phyloP scores from a whole-genome alignment of 2,329 filamentous ascomycete species.

The Lecanoromycetidae sp. region DNA sequence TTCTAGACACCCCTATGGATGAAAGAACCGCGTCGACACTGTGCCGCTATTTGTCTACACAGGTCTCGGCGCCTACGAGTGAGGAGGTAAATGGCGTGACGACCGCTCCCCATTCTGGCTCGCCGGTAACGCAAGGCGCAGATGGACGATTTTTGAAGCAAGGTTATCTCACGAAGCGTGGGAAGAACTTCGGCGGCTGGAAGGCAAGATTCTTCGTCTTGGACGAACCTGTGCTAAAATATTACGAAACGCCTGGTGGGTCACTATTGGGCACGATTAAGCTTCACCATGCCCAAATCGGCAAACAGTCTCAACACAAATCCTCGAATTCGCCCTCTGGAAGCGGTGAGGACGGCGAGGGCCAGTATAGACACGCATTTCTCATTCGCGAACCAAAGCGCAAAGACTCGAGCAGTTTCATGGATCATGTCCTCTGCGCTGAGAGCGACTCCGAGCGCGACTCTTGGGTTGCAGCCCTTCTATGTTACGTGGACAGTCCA shows the following conservation, averaged over 20 bases:
- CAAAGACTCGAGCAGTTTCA: conserved; percentile 77
- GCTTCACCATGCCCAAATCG: conserved; percentile 79
- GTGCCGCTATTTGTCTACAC: conserved; percentile 70
- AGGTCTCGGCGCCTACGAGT: conserved; percentile 44
- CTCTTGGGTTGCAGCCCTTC: conserved; percentile 78
- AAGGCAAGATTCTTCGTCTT: conserved; percentile 69
- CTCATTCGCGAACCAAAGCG: conserved; percentile 90
- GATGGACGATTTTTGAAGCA: conserved; percentile 61
- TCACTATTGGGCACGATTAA: conserved; percentile 89
- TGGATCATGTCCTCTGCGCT: conserved; percentile 88
- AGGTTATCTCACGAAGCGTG: conserved; percentile 89
- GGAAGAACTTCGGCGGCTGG: conserved; percentile 98
- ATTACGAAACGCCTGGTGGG: conserved; percentile 84
- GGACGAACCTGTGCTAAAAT: conserved; percentile 63
- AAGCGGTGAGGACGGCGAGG: conserved; percentile 62
- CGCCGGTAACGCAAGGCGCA: conserved; percentile 37
- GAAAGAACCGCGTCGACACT: conserved; percentile 64
- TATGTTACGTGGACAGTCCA: conserved; percentile 75
- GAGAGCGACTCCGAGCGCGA: conserved; percentile 90
- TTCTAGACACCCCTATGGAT: conserved; percentile 73
- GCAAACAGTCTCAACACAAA: conserved; percentile 66
- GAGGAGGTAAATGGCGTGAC: conserved; percentile 42
- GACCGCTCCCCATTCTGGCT: conserved; percentile 23
- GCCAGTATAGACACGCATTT: conserved; percentile 94
- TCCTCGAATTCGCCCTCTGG: conserved; percentile 48